Evolutionary conservation across 805 yeast genomes (phyloP), one percentile per base, ranked within the genome.

Genomic region (Gaillardinia entomophila): DNA sequence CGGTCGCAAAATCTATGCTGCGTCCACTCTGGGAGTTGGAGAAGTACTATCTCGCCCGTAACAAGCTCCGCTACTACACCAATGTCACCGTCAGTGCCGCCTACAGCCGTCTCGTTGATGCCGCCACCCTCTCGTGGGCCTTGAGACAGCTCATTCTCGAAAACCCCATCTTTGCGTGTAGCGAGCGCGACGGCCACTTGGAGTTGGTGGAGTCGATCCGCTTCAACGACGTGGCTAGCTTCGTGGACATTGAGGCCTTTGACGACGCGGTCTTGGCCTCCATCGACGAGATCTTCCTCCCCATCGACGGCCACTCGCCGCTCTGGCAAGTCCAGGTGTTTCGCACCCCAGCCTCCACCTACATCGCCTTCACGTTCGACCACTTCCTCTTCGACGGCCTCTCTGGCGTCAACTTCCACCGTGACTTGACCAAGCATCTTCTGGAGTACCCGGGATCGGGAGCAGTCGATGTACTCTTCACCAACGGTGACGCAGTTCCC

Each of bases 301-400:
- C 6, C 22, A 6, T 6, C 8, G 22, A 19, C 22, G 6, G 6
- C 8, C 8, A 6, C 10, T 11, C 20, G 26, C n/a, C n/a, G n/a
- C n/a, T n/a, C n/a, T 23, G 16, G 4, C 31, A 7, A 20, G 17
- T 8, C 16, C 24, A 3, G 24, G 24, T 15, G 13, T 19, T 24
- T 23, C 12, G 8, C 10, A 3, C 15, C 7, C 10, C 35, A 3
- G 34, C 36, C 3, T 8, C 19, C 5, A 35, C 38, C 20, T 35
- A 35, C 28, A 15, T 43, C 20, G 27, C 34, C 4, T 40, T 43
- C 12, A 29, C 35, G 7, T 34, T 32, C 31, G 42, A 42, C 20
- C 48, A 43, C 18, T 24, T 35, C 16, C 19, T 37, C 5, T 35
- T 43, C 23, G 48, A 43, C 24, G 48, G 48, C 11, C 30, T 30